Evolutionary conservation across 352 stramenopile species (phyloP).

Genomic region (Halophytophthora polymorphica): DNA sequence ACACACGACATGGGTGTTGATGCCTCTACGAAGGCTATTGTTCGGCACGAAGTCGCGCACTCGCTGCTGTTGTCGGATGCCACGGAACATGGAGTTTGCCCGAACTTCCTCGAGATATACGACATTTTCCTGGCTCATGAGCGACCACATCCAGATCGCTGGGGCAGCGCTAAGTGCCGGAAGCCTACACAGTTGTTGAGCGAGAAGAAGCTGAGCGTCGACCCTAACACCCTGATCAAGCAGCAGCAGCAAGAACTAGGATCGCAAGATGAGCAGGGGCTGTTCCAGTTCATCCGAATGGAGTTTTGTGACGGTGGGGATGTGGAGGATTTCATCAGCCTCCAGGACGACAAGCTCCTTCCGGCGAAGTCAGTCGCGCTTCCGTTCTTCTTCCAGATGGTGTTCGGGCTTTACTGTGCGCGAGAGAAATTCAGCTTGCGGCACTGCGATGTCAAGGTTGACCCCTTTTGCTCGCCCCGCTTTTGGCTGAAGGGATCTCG

Average conservation of each 20-base stretch:
- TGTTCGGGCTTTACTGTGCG: slow-evolving; percentile 92
- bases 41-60: slow-evolving; percentile 93
- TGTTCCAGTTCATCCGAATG: slow-evolving; percentile 98
- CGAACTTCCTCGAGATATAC: slow-evolving; percentile 93
- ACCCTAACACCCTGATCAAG: slow-evolving; percentile 3
- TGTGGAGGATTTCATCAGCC: slow-evolving; percentile 93
- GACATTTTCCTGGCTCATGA: slow-evolving; percentile 89
- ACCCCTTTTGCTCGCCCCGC: background rate
- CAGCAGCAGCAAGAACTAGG: slow-evolving; percentile 2
- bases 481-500: slow-evolving; percentile 1
- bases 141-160: slow-evolving; percentile 41
- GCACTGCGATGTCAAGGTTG: slow-evolving; percentile 97
- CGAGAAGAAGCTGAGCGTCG: slow-evolving; percentile 18
- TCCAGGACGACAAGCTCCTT: slow-evolving; percentile 67
- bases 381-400: slow-evolving; percentile 97
- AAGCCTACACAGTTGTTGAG: slow-evolving; percentile 62
- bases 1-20: background rate
- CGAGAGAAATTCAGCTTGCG: slow-evolving; percentile 90
- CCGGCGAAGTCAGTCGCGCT: slow-evolving; percentile 51
- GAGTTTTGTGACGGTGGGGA: slow-evolving; percentile 97
- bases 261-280: slow-evolving; percentile 8
- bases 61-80: slow-evolving; percentile 91
- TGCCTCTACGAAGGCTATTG: slow-evolving; percentile 48
- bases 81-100: slow-evolving; percentile 82
- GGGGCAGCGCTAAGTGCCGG: slow-evolving; percentile 59